Conservation (phyloP, 208 protist species). For the Leishmania arabica region DNA sequence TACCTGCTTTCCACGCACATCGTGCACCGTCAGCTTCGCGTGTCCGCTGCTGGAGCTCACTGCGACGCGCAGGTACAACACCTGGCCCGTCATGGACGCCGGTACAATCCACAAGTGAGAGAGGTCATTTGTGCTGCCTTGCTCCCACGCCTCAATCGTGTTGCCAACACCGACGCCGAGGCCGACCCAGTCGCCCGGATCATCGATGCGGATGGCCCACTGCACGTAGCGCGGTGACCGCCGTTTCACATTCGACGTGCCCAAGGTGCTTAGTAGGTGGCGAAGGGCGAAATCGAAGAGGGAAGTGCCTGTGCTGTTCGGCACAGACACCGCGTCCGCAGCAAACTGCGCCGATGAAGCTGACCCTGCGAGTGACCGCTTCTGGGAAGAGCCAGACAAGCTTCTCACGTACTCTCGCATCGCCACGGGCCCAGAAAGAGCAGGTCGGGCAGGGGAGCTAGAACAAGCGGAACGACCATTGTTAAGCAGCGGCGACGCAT, state of each 20-base stretch:
- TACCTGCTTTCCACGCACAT: constrained; percentile 59
- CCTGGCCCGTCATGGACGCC: constrained; percentile 27
- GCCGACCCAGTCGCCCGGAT: constrained; percentile 86
- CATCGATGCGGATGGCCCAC: constrained; percentile 74
- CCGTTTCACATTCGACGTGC: constrained; percentile 26
- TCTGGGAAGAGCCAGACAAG: background rate
- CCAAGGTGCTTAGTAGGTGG: constrained; percentile 41
- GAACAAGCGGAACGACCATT: too few relatives aligned
- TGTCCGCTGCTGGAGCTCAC: constrained; percentile 52
- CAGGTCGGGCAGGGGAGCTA: too few relatives aligned
- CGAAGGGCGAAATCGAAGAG: constrained; percentile 74
- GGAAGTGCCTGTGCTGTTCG: constrained; percentile 71
- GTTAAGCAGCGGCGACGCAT: constrained; percentile 2
- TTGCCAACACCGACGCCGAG: constrained; percentile 85
- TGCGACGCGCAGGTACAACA: constrained; percentile 60
- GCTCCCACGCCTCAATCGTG: constrained; percentile 57
- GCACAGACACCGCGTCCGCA: constrained; percentile 39
- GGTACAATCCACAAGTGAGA: constrained; percentile 88
- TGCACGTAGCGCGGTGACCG: constrained; percentile 36
- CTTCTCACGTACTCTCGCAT: constrained; percentile 10
- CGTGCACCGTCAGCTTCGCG: constrained; percentile 81
- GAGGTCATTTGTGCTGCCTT: constrained; percentile 60
- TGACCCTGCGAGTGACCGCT: constrained; percentile 5
- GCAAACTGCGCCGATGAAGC: constrained; percentile 11
- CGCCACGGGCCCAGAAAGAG: background rate